Evolutionary conservation across 768 basidiomycete genomes (phyloP), one percentile per base, ranked within the genome.

Genomic region (Boletus pseudopeckii): DNA sequence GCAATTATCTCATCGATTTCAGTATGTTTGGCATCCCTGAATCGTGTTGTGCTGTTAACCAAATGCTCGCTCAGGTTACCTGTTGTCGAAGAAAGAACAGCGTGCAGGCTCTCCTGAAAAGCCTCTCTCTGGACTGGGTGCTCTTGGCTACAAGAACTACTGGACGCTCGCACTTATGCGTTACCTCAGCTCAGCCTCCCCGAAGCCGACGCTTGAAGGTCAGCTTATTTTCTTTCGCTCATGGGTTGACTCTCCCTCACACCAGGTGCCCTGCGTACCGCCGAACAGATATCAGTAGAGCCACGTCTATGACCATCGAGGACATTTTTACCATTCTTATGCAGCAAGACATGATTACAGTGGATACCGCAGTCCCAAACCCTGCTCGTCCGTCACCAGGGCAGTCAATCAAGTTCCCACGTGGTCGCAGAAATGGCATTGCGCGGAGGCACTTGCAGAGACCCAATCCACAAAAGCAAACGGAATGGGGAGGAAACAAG

Each of bases 1-100:
- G 97, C 13, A 92, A 93, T 71, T 79, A 92, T 50, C 79, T 99
- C 62, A 98, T 99, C 62, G 97, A 98, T 72, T 98, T 99, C 74
- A 99, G 96, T 98, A 50, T 37, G 64, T 61, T 39, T 20, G 22
- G 48, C 26, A 47, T 55, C 51, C 28, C 52, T 63, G 36, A 52
- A 52, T 50, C 7, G 1, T 54, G 26, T 28, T 34, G 15, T n/a
- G 22, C n/a, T 34, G 7, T 43, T 54, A 7, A 64, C n/a, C 32
- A 33, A 44, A 37, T 48, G 2, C 20, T 32, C 7, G 15, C 17
- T 7, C 58, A 98, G 96, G 97, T 72, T 99, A 97, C 74, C 77
- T 97, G 8, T 74, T 99, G 59, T 97, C 95, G 7, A 96, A 91
- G 78, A 97, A 97, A 65, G 97, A 99, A 70, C 85, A 84, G 32